Conservation (phyloP, 2,329 filamentous ascomycete genomes). For the Aspergillus ochraceus region DNA sequence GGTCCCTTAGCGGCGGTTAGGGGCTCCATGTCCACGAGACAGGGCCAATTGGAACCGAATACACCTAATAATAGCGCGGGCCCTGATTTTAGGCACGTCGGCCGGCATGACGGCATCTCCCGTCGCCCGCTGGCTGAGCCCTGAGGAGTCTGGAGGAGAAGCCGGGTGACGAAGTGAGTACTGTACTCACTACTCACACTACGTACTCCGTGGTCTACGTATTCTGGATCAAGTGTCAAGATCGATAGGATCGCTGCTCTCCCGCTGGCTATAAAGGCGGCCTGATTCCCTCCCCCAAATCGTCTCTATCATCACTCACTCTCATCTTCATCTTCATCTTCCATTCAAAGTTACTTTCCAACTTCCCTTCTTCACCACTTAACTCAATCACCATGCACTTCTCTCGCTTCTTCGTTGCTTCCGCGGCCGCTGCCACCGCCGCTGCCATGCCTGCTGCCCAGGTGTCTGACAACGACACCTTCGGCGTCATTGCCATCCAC, state of each 20-base stretch:
- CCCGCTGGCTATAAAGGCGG: neutral
- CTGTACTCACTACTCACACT: no score
- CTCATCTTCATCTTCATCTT: no score
- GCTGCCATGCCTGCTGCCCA: conserved; percentile 24
- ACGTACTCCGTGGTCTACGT: no score
- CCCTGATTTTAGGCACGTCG: neutral
- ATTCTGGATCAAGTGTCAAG: no score
- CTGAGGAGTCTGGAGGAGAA: no score
- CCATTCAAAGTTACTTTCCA: neutral
- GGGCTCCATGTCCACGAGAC: neutral
- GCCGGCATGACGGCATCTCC: neutral
- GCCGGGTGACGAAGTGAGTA: no score
- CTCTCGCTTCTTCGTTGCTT: conserved; percentile 26
- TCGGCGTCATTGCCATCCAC: conserved; percentile 53
- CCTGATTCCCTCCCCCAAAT: neutral
- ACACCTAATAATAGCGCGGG: neutral
- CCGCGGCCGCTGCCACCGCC: conserved; percentile 30
- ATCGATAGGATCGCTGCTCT: neutral
- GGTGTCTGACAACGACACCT: conserved; percentile 34
- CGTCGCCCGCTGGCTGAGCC: no score
- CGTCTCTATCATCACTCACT: neutral
- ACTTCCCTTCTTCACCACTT: neutral
- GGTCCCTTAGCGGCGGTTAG: no score
- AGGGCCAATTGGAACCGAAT: neutral
- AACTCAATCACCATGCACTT: conserved; percentile 26